Evolutionary conservation across 441 rosid genomes (phyloP), one percentile per base, ranked within the genome.

Genomic region (Adansonia gregorii): DNA sequence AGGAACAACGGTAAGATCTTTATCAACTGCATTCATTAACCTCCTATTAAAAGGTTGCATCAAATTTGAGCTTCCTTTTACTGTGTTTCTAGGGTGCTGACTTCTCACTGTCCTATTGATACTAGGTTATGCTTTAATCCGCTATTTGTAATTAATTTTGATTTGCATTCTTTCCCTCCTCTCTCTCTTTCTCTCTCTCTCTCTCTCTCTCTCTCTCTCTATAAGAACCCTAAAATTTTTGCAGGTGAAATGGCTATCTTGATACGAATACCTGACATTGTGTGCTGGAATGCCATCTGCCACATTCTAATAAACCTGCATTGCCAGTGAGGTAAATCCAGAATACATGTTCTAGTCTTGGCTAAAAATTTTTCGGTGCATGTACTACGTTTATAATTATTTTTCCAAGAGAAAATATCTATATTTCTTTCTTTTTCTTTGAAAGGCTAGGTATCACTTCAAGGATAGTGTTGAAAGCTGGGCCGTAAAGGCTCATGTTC

Each of bases 1-100:
- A 10, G 52, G 56, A 66, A 45, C 55, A 45, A 75, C 17, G 80
- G 74, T 65, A 75, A 78, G 49, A 59, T 71, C 73, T 75, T 56
- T 61, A 17, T 31, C 27, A 12, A 11, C 55, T 39, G 55, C 49
- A 27, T 63, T 51, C 20, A 9, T 67, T 76, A 19, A 66, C 78
- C 54, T 11, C 48, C 7, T 22, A 74, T 48, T 64, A 58, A 11
- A 45, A 45, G 27, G 72, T 58, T 60, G 22, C 24, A 8, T 15
- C 59, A 51, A 24, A 70, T 70, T 70, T 4, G 14, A 51, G 74
- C 74, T 24, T 51, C 73, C 17, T 70, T 70, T 51, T 51, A 27
- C 8, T 3, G 59, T 51, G 15, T 8, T 70, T 70, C 45, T 70
- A 51, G 41, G 10, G 0, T 69, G 3, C 59, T 69, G 73, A 0